A percentile compares a stretch with the other conserved stretches of the same genome.
These are phyloP conservation scores for Termitomyces sp. DNA, from an alignment of 768 basidiomycete species.

Conservation along the genomic window DNA sequence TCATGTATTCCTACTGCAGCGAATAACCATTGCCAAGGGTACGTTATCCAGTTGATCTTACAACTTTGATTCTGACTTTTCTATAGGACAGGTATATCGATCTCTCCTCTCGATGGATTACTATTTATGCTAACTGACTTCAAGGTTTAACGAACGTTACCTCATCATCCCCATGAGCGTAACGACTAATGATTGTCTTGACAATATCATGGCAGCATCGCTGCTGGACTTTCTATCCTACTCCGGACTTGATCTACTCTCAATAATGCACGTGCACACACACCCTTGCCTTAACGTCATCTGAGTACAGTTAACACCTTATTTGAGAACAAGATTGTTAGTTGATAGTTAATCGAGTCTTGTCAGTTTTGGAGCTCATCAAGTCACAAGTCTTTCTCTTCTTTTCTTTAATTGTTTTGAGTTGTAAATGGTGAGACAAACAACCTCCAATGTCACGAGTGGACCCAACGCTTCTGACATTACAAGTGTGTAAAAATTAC, in stretches of 20 bases:
- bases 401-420: neutral
- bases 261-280: neutral
- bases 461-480: neutral
- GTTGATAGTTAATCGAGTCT: neutral
- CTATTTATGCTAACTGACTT: neutral
- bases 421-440: neutral
- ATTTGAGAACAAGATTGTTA: neutral
- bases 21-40: conserved; percentile 67
- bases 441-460: neutral
- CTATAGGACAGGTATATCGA: conserved; percentile 15
- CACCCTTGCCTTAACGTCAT: neutral
- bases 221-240: neutral
- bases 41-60: conserved; percentile 15
- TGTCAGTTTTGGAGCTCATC: neutral
- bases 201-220: neutral
- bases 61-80: neutral
- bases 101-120: neutral
- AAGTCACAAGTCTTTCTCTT: neutral
- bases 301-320: neutral
- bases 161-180: neutral
- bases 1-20: conserved; percentile 80
- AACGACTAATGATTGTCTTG: neutral
- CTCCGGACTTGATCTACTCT: neutral
- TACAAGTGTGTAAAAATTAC: neutral
- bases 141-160: conserved; percentile 7